A percentile compares a stretch with the other conserved stretches of the same genome.
phyloP scores from a whole-genome alignment of 2,329 filamentous ascomycete species.

The Aspergillus piperis region DNA sequence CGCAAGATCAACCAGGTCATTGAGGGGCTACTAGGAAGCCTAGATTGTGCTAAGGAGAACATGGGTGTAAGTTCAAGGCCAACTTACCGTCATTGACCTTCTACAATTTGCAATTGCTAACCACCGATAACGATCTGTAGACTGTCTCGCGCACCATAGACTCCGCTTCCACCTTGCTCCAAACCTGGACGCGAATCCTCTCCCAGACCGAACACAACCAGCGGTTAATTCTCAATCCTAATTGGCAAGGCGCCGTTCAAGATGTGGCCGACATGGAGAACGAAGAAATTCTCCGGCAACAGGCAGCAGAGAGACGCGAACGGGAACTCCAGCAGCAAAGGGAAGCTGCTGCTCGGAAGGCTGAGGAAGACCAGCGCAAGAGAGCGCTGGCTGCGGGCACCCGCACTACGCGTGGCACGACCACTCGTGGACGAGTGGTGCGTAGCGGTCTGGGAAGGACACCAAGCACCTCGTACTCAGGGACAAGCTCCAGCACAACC shows the following conservation, averaged over 20 bases:
- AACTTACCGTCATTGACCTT: background rate
- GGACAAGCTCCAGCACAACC: slow-evolving; percentile 26
- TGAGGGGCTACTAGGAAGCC: slow-evolving; percentile 56
- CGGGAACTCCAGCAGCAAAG: slow-evolving; percentile 76
- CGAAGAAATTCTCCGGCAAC: slow-evolving; percentile 71
- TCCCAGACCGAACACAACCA: slow-evolving; percentile 98
- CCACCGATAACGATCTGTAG: slow-evolving; percentile 42
- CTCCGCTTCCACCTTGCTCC: slow-evolving; percentile 84
- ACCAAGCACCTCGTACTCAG: slow-evolving; percentile 35
- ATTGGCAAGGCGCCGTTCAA: slow-evolving; percentile 85
- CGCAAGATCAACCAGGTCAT: slow-evolving; percentile 85
- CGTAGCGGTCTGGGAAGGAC: slow-evolving; percentile 38
- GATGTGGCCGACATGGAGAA: slow-evolving; percentile 85
- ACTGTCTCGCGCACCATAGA: slow-evolving; percentile 83
- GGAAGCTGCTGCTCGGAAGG: slow-evolving; percentile 63
- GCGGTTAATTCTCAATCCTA: slow-evolving; percentile 80
- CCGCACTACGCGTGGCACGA: slow-evolving; percentile 36
- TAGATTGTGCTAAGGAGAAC: slow-evolving; percentile 51
- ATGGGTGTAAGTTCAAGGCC: slow-evolving; percentile 45
- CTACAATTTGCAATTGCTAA: background rate
- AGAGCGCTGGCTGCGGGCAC: slow-evolving; percentile 37
- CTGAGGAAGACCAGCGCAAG: slow-evolving; percentile 52
- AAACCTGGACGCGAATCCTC: slow-evolving; percentile 94
- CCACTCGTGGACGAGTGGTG: slow-evolving; percentile 37
- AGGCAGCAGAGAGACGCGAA: slow-evolving; percentile 74